phyloP scores from a whole-genome alignment of 306 rosid genomes.

The Acacia acuminata region DNA sequence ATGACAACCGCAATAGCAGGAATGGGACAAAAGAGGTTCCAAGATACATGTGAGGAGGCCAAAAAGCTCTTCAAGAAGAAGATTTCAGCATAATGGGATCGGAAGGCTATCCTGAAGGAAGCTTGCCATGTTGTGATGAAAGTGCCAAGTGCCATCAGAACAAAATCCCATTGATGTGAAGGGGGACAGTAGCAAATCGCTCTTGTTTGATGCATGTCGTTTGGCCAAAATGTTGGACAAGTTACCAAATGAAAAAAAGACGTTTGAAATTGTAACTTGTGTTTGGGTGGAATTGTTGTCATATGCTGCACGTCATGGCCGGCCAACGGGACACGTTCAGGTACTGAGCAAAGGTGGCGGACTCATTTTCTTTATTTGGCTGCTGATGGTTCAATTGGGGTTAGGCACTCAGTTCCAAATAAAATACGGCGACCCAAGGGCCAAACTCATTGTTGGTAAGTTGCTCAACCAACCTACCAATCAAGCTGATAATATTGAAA shows the following conservation, averaged over 20 bases:
- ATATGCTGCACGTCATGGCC: no score
- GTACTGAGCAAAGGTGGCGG: no score
- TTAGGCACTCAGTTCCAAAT: constrained; percentile 43
- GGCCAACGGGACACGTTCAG: no score
- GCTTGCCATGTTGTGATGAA: neutral
- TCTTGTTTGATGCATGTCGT: constrained; percentile 22
- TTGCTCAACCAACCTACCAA: no score
- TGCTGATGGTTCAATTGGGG: constrained; percentile 43
- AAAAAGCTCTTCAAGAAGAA: neutral
- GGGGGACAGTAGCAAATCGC: constrained; percentile 28
- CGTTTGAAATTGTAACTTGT: constrained; percentile 24
- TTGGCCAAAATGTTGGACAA: constrained; percentile 2
- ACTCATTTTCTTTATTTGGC: no score
- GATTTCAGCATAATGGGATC: neutral
- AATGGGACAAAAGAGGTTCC: neutral
- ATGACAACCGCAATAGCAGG: neutral
- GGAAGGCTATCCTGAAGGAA: neutral
- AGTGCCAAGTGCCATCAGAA: neutral
- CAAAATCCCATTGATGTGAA: neutral
- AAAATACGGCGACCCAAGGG: constrained; percentile 45
- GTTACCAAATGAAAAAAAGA: fast-evolving
- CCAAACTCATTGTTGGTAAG: constrained; percentile 8
- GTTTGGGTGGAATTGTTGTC: constrained; percentile 45
- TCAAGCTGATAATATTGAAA: no score
- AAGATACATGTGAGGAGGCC: constrained; percentile 26